A percentile compares a stretch with the other conserved stretches of the same genome.
Conservation (phyloP, 2,329 filamentous ascomycete genomes). For the Metarhizium sp. region DNA sequence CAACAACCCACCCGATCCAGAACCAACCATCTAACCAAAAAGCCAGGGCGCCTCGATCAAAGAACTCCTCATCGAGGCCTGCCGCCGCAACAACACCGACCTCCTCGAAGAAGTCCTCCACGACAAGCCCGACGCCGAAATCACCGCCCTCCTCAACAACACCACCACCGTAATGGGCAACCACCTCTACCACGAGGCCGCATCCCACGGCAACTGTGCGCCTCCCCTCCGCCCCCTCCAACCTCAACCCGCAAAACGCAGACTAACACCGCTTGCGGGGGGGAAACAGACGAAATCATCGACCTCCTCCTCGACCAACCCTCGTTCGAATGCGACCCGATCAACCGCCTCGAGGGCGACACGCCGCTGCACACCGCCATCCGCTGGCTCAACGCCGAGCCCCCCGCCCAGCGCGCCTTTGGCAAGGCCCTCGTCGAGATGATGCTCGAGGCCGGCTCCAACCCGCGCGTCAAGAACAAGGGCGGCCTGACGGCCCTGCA, state of each 20-base stretch:
- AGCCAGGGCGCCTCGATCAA: slow-evolving; percentile 69
- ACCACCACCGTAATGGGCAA: slow-evolving; percentile 81
- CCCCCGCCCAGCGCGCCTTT: slow-evolving; percentile 51
- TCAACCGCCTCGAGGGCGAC: slow-evolving; percentile 62
- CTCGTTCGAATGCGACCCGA: slow-evolving; percentile 75
- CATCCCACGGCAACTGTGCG: slow-evolving; percentile 75
- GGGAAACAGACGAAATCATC: slow-evolving; percentile 61
- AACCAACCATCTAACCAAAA: not conserved
- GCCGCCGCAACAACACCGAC: slow-evolving; percentile 83
- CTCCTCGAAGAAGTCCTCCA: slow-evolving; percentile 69
- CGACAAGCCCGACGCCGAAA: slow-evolving; percentile 50
- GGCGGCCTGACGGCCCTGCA: slow-evolving; percentile 62
- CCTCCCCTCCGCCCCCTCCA: slow-evolving; percentile 10
- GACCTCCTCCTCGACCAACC: slow-evolving; percentile 76
- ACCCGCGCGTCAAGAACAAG: slow-evolving; percentile 54
- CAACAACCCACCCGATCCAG: not conserved
- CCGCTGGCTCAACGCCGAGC: slow-evolving; percentile 63
- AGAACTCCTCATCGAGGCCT: slow-evolving; percentile 86
- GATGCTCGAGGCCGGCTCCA: slow-evolving; percentile 70
- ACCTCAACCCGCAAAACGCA: too few relatives aligned
- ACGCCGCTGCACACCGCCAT: slow-evolving; percentile 74
- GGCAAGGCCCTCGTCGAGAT: slow-evolving; percentile 63
- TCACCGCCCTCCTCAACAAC: slow-evolving; percentile 73
- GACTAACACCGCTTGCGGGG: too few relatives aligned
- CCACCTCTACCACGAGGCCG: slow-evolving; percentile 82